Evolutionary conservation across 257 asterid species (phyloP).

Genomic region (Primulina tabacum): DNA sequence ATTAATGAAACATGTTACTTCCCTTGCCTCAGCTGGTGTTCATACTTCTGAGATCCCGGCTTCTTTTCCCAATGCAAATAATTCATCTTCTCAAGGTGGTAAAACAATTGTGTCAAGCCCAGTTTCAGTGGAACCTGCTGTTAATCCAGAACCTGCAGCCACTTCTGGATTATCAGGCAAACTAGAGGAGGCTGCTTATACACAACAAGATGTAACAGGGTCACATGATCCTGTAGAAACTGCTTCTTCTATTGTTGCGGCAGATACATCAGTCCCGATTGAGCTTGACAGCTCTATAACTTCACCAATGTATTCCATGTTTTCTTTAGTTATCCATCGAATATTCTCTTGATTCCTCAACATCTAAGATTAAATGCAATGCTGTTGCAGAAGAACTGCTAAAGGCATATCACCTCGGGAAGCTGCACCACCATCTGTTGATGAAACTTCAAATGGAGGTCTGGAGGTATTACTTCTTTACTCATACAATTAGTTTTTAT

Average conservation of each 20-base stretch:
- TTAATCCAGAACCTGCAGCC: constrained; percentile 34
- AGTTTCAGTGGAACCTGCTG: constrained; percentile 46
- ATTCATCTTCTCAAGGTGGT: constrained; percentile 29
- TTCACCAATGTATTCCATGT: constrained; percentile 43
- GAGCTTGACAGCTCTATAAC: constrained; percentile 31
- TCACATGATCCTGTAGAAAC: constrained; percentile 40
- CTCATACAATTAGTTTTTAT: constrained; percentile 13
- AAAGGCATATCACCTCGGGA: constrained; percentile 43
- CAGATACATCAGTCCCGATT: constrained; percentile 38
- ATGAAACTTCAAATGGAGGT: constrained; percentile 35
- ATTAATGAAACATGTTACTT: constrained; percentile 33
- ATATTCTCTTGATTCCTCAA: constrained; percentile 23
- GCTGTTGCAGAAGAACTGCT: constrained; percentile 44
- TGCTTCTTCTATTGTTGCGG: constrained; percentile 35
- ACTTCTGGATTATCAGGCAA: constrained; percentile 44
- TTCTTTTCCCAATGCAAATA: constrained; percentile 35
- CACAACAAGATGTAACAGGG: constrained; percentile 34
- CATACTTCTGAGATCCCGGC: constrained; percentile 42
- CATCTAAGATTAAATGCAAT: constrained; percentile 22
- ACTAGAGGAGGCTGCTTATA: constrained; percentile 43
- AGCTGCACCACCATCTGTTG: constrained; percentile 36
- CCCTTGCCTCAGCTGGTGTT: constrained; percentile 37
- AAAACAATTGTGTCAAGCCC: constrained; percentile 55
- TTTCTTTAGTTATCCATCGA: constrained; percentile 18
- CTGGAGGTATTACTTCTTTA: constrained; percentile 44